Base-by-base conservation (phyloP, 2,329 filamentous ascomycete genomes). In the Xylariaceae sp. region DNA sequence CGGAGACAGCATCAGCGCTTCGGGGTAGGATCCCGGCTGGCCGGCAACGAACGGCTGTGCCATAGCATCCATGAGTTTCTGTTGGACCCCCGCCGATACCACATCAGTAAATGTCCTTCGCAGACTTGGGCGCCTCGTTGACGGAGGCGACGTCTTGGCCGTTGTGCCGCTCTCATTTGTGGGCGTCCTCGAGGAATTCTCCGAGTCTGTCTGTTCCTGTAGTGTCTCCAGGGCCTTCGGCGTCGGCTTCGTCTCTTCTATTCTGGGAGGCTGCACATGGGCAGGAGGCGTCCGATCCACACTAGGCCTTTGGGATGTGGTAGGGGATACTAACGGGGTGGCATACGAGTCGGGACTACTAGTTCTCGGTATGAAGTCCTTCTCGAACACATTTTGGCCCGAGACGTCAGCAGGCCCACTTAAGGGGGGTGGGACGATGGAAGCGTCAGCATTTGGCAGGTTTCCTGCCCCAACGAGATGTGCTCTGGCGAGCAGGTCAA, bases 41-140 rank as follows among this genome's bases (percentile, higher is more conserved):
- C 71, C 71, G 10, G 83, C 76, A 21, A 87, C 77, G 70, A 91
- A 96, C 16, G 93, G 93, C 71, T 93, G 88, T 20, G 91, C 87
- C 73, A 97, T 80, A 48, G 89, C 88, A 68, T 98, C 93, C 66
- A 93, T 85, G 44, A 97, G 84, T 74, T 89, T 93, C 66, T 89
- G 88, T 73, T 96, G 90, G 62, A 96, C 77, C 18, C 86, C 86
- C 23, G 90, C 81, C 18, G 89, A 84, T 50, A 85, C 84, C 20
- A 90, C 85, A 72, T 98, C 93, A 16, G 93, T 98, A 75, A 90
- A 89, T 18, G 93, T 96, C 67, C 93, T 86, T 75, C 93, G 96
- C 60, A 97, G 75, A 53, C 75, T 89, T 50, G 85, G 82, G 52
- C 87, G 86, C 61, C 86, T 79, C 53, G 85, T 83, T 16, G 75